Evolutionary conservation across 495 filamentous ascomycete genomes (phyloP).

Genomic region (Mytilinidion resinicola): DNA sequence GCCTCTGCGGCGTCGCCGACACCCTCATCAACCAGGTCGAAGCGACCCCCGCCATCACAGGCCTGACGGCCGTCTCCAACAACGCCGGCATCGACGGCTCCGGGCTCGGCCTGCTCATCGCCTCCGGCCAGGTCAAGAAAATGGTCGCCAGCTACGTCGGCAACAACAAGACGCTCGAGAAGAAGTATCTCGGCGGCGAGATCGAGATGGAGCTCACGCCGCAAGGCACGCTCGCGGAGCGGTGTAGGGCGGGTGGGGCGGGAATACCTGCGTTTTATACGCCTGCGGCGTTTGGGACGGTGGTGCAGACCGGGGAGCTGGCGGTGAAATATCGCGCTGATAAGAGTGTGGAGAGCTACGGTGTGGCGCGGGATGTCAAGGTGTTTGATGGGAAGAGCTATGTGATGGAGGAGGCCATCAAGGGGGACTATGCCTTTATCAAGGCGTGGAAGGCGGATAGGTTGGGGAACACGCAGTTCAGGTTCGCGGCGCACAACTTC

Average conservation of each 20-base stretch:
- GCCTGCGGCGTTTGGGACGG: conserved; percentile 55
- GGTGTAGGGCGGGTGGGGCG: conserved; percentile 56
- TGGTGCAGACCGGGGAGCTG: conserved; percentile 56
- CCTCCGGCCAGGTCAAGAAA: conserved; percentile 47
- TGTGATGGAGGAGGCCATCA: conserved; percentile 58
- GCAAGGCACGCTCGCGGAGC: conserved; percentile 59
- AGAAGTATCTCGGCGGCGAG: conserved; percentile 54
- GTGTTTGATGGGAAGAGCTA: conserved; percentile 54
- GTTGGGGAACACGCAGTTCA: conserved; percentile 58
- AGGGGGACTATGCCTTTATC: conserved; percentile 58
- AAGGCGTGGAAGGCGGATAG: conserved; percentile 60
- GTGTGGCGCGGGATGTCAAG: conserved; percentile 50
- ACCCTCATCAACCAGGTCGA: conserved; percentile 30
- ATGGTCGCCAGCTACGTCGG: conserved; percentile 58
- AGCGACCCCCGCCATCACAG: conserved; percentile 24
- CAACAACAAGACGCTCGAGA: conserved; percentile 59
- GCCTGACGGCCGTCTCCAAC: conserved; percentile 59
- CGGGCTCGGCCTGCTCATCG: conserved; percentile 44
- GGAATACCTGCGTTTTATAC: conserved; percentile 64
- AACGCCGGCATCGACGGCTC: conserved; percentile 53
- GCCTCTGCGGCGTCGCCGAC: conserved; percentile 32
- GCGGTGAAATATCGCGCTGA: conserved; percentile 48
- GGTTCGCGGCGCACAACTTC: conserved; percentile 44
- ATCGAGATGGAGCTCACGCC: conserved; percentile 60
- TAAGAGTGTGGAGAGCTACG: conserved; percentile 49